Evolutionary conservation across 2,329 filamentous ascomycete genomes (phyloP).

Genomic region (Lasiodiplodia sp.): DNA sequence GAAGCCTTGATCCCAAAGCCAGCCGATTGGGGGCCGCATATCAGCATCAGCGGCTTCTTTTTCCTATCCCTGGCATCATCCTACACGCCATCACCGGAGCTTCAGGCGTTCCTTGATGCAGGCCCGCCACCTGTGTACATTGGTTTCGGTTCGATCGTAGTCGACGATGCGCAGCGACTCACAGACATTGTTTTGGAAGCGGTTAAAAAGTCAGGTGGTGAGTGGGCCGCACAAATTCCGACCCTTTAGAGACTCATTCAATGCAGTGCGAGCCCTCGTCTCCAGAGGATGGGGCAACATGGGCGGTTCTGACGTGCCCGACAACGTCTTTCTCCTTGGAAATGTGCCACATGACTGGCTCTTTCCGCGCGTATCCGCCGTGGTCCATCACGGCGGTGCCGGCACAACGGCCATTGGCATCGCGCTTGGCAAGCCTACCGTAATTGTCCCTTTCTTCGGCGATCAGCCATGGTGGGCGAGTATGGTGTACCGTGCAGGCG

Average conservation of each 20-base stretch:
- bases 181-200: slow-evolving; percentile 77
- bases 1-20: slow-evolving; percentile 72
- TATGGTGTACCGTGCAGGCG: slow-evolving; percentile 70
- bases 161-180: slow-evolving; percentile 73
- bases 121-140: slow-evolving; percentile 72
- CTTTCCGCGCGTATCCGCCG: slow-evolving; percentile 51
- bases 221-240: background rate
- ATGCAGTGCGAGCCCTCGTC: slow-evolving; percentile 74
- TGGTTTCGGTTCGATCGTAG: slow-evolving; percentile 78
- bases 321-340: slow-evolving; percentile 74
- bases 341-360: slow-evolving; percentile 82
- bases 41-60: slow-evolving; percentile 80
- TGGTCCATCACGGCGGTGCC: slow-evolving; percentile 62
- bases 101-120: slow-evolving; percentile 51
- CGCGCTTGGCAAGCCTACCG: slow-evolving; percentile 74
- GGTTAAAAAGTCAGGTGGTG: slow-evolving; percentile 44
- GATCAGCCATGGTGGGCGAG: slow-evolving; percentile 81
- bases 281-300: slow-evolving; percentile 80
- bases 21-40: slow-evolving; percentile 71
- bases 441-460: slow-evolving; percentile 81
- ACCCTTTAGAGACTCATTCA: slow-evolving; percentile 47
- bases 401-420: slow-evolving; percentile 78
- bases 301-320: slow-evolving; percentile 55
- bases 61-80: slow-evolving; percentile 73
- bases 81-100: slow-evolving; percentile 65